A percentile compares a stretch with the other conserved stretches of the same genome.
Evolutionary conservation across 192 early-diverging fungal genomes (phyloP).

Genomic region (Backusella morwellensis): DNA sequence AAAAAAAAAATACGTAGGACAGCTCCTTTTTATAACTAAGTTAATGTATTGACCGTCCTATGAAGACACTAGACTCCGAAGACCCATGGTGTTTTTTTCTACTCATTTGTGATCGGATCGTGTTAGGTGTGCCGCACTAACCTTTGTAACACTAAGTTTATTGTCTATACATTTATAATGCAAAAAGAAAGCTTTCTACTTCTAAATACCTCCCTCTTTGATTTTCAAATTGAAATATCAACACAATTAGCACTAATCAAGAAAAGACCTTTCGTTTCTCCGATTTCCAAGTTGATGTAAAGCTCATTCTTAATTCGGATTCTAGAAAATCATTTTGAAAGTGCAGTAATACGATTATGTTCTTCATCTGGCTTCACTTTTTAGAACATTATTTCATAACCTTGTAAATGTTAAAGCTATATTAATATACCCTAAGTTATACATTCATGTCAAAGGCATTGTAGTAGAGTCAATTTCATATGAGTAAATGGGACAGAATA

Average conservation of each 20-base stretch:
- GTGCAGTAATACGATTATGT: not conserved
- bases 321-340: not conserved
- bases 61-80: not conserved
- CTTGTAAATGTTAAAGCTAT: not conserved
- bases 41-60: not conserved
- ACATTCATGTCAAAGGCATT: not conserved
- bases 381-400: not conserved
- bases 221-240: not conserved
- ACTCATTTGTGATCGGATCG: not conserved
- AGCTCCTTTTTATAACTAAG: conserved; percentile 4
- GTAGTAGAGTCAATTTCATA: not conserved
- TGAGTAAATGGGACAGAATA: not conserved
- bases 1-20: not conserved
- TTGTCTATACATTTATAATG: not conserved
- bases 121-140: not conserved
- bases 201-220: not conserved
- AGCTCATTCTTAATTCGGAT: not conserved
- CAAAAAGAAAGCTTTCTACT: not conserved
- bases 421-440: not conserved
- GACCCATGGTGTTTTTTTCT: not conserved
- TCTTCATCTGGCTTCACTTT: not conserved
- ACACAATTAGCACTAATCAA: not conserved
- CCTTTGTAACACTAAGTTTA: not conserved
- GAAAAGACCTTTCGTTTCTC: not conserved
- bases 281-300: not conserved